Conservation (phyloP, 2,329 filamentous ascomycete genomes). For the Apiospora hydei region DNA sequence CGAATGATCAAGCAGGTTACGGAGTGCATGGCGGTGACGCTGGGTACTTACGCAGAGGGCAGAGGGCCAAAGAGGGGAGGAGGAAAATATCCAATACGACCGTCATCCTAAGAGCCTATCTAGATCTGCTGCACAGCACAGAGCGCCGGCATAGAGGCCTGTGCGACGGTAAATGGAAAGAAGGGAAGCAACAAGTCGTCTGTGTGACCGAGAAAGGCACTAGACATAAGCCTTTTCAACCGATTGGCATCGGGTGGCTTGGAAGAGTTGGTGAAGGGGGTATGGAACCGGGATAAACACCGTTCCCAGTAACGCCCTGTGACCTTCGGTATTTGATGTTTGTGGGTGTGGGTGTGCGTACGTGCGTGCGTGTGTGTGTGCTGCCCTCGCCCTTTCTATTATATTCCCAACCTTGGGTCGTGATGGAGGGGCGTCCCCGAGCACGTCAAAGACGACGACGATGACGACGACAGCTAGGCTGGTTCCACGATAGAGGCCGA, state of each 20-base stretch:
- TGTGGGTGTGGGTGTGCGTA: not conserved
- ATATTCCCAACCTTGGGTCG: not conserved
- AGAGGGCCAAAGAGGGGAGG: not conserved
- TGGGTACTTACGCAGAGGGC: not conserved
- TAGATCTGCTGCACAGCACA: constrained; percentile 5
- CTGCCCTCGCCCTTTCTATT: not conserved
- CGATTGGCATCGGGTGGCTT: constrained; percentile 14
- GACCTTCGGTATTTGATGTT: not conserved
- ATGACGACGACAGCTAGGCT: not conserved
- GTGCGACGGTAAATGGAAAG: not conserved
- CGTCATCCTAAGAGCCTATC: not conserved
- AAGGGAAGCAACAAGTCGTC: not conserved
- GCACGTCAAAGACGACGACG: not conserved
- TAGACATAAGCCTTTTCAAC: constrained; percentile 15
- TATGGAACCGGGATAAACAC: not conserved
- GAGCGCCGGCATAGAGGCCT: not conserved
- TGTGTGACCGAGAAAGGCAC: not conserved
- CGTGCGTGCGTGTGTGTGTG: not conserved
- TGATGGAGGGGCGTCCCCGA: not conserved
- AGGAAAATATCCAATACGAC: not conserved
- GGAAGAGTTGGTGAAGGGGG: constrained; percentile 12
- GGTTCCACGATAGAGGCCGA: not conserved
- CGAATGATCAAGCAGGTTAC: not conserved
- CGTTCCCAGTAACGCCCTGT: not conserved
- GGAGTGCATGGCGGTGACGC: not conserved